Evolutionary conservation across 2,329 filamentous ascomycete species (phyloP), one percentile per base, ranked within the genome.

Genomic region (Aspergillus sojae): DNA sequence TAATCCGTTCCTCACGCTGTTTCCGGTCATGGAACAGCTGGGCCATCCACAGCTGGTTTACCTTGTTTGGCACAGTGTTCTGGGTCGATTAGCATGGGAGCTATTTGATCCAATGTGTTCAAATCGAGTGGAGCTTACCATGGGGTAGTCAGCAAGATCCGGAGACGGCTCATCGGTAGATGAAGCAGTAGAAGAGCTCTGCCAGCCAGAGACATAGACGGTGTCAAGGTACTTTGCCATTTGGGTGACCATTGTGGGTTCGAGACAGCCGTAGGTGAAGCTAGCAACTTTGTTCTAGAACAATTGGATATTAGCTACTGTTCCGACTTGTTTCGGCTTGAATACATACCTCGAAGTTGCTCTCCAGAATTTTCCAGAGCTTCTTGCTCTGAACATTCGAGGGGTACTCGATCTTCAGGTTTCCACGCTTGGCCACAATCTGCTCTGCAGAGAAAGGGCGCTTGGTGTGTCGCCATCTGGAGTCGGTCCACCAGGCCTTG

Each of bases 21-120:
- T 99, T 99, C 75, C 95, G 92, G 86, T 99, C 95, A 83, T 99
- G 95, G 90, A 99, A 99, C 62, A 98, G 89, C 82, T 99, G 95
- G 16, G 95, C 94, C 88, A 96, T 94, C 88, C 96, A 99, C 58
- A 99, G 88, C 77, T 99, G 95, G 76, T 92, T 88, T 69, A 99
- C 95, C 82, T 99, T 99, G 85, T 98, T 97, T 58, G 95, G 95
- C 26, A 99, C 95, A 50, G 95, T 99, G 70, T 95, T 97, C 92
- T 95, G 66, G 4, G 48, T 6, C 7, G 3, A 48, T 75, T 19
- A 72, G 68, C 64, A 60, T 34, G 9, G 32, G 7, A 26, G 32
- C 3, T 36, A 19, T 16, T 12, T 45, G 26, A 19, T 43, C 26
- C 2, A 23, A 59, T 14, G 28, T 32, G 39, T 1, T 21, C 30